These are phyloP conservation scores for Mycena maculata DNA, from an alignment of 768 basidiomycete genomes.

Conservation along the genomic window DNA sequence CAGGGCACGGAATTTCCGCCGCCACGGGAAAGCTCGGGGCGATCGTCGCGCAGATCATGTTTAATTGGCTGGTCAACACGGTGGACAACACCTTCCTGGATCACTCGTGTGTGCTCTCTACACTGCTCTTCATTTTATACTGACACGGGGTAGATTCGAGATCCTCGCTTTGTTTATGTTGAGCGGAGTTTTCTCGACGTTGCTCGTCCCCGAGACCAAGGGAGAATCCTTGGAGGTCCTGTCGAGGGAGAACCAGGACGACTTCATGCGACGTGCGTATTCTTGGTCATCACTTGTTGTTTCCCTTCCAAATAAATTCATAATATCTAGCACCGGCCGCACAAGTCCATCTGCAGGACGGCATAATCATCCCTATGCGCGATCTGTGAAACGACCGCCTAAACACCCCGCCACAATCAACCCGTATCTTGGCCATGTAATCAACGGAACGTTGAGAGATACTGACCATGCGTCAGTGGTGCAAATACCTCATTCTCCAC, in stretches of 20 bases:
- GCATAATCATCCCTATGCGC: no score
- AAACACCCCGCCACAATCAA: no score
- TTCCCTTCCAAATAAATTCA: no score
- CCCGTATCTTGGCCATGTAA: no score
- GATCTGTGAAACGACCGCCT: no score
- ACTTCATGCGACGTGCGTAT: conserved; percentile 56
- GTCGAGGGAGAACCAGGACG: conserved; percentile 77
- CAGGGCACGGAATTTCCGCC: conserved; percentile 86
- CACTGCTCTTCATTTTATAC: not conserved
- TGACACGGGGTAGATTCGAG: conserved; percentile 62
- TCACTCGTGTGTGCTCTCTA: conserved; percentile 60
- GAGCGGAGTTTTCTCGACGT: conserved; percentile 83
- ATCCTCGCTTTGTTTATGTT: conserved; percentile 90
- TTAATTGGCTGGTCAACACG: conserved; percentile 68
- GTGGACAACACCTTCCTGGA: conserved; percentile 53
- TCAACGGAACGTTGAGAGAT: no score
- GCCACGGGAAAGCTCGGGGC: conserved; percentile 88
- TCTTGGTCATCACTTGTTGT: no score
- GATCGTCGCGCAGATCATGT: conserved; percentile 82
- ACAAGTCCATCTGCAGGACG: no score
- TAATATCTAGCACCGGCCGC: no score
- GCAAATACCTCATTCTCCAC: no score
- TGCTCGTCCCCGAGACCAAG: conserved; percentile 85
- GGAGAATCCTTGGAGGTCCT: conserved; percentile 73
- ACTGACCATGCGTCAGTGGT: no score